Base-by-base conservation (phyloP, 2,329 filamentous ascomycete species). In the Cladosporium sp. region DNA sequence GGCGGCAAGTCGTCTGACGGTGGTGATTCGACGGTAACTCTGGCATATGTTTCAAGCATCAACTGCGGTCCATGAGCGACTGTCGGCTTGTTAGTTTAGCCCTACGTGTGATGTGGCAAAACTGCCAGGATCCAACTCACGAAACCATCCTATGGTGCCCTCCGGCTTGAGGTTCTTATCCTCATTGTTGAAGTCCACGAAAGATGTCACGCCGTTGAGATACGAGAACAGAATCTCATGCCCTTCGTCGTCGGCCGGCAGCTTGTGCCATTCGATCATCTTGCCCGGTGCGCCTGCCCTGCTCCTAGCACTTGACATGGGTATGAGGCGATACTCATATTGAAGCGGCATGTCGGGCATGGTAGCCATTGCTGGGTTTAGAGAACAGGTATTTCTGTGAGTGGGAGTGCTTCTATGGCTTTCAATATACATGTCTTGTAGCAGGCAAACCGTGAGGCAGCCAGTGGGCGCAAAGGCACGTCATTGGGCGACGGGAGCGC, bases 211-310 rank as follows among this genome's bases (percentile, higher is more conserved):
- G 14, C 36, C 49, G 11, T 63, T 14, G 32, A 36, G 49, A 14
- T 46, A 39, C 6, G 53, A 7, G 18, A 63, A 63, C 3, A 39
- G 2, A 25, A 56, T 13, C 0, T 63, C 49, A 3, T 63, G 32
- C 18, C 1, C 10, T 11, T 63, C 13, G 56, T 58, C 56, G 26
- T 56, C 13, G 49, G 30, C 25, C 6, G 60, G 60, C 34, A 56
- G 21, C 3, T 21, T 36, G 21, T 56, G 28, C 5, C 18, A 18
- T 1, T n/a, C 34, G n/a, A 39, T 7, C 32, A 56, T 63, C 49
- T 56, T 49, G 32, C 60, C 60, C 14, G 60, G 60, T 14, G 60
- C 26, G 18, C 60, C 49, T 16, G 32, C 32, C 25, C 56, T 26
- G 23, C 30, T 58, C 56, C 56, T 58, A 58, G 23, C 23, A 13